phyloP scores from a whole-genome alignment of 2,329 filamentous ascomycete species.

The Alternaria infectoria region DNA sequence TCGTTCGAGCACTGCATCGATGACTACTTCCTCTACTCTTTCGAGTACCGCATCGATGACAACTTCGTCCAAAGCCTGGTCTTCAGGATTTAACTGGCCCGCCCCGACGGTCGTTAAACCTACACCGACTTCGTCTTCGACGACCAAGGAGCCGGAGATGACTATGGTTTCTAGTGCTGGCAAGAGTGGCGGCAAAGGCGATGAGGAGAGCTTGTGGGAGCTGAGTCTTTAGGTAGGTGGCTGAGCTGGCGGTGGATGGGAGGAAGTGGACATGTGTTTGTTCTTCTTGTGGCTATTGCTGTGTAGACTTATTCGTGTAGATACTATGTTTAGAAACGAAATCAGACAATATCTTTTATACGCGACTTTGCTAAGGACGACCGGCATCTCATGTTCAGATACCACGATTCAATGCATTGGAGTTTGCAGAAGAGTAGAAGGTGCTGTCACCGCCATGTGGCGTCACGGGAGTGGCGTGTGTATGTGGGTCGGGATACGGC shows the following conservation, averaged over 20 bases:
- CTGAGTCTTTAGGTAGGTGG: neutral
- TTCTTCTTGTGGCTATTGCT: neutral
- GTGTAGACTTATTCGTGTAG: neutral
- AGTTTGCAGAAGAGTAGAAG: neutral
- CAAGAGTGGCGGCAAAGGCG: fast-evolving
- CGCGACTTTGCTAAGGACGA: neutral
- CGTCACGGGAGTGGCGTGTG: neutral
- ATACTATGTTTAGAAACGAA: neutral
- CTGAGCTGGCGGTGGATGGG: neutral
- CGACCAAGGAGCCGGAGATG: neutral
- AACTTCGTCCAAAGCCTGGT: neutral
- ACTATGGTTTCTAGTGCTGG: neutral
- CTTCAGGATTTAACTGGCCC: neutral
- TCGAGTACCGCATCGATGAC: neutral
- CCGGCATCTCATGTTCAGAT: fast-evolving
- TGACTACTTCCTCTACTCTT: neutral
- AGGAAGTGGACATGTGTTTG: neutral
- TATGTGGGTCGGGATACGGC: neutral
- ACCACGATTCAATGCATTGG: neutral
- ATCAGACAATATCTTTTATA: neutral
- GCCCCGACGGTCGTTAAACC: neutral
- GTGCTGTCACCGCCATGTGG: neutral
- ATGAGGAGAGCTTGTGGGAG: neutral
- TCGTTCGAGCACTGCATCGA: neutral
- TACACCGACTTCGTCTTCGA: neutral